Percentiles rank a stretch among this genome's conserved stretches.
phyloP scores from a whole-genome alignment of 768 basidiomycete species.

The Brasilioporus rufonigricans region DNA sequence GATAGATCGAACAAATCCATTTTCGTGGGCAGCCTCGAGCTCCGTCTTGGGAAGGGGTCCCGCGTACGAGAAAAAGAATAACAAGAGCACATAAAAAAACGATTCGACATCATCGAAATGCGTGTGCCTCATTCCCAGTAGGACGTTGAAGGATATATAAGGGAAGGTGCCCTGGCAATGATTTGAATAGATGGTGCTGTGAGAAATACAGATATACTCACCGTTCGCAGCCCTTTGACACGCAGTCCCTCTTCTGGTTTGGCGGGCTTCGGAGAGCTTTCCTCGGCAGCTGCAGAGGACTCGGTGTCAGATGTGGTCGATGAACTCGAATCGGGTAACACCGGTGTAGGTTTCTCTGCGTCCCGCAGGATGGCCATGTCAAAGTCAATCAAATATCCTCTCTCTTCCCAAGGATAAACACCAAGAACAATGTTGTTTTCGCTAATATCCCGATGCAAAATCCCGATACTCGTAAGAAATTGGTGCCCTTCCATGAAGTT shows the following conservation, averaged over 20 bases:
- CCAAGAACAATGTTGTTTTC: too few relatives aligned
- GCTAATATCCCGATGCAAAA: too few relatives aligned
- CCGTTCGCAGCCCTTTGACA: neutral
- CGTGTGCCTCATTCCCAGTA: neutral
- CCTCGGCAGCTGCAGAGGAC: too few relatives aligned
- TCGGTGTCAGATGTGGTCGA: neutral
- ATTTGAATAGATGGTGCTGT: neutral
- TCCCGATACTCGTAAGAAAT: too few relatives aligned
- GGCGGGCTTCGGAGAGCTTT: neutral
- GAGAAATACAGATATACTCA: neutral
- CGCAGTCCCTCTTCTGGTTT: neutral
- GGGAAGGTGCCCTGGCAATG: neutral
- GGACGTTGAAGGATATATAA: neutral
- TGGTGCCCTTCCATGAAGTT: too few relatives aligned
- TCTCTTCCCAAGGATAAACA: too few relatives aligned
- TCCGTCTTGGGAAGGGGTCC: neutral
- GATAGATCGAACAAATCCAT: constrained; percentile 6
- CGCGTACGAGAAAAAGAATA: constrained; percentile 2
- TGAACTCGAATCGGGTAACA: neutral
- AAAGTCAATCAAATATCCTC: too few relatives aligned
- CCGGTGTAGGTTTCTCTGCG: too few relatives aligned
- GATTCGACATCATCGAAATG: constrained; percentile 12
- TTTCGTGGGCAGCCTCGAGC: neutral
- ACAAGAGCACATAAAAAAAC: constrained; percentile 3
- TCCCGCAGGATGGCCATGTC: too few relatives aligned